Conservation (phyloP, 2,329 filamentous ascomycete species). For the Sclerotiophoma versabilis region DNA sequence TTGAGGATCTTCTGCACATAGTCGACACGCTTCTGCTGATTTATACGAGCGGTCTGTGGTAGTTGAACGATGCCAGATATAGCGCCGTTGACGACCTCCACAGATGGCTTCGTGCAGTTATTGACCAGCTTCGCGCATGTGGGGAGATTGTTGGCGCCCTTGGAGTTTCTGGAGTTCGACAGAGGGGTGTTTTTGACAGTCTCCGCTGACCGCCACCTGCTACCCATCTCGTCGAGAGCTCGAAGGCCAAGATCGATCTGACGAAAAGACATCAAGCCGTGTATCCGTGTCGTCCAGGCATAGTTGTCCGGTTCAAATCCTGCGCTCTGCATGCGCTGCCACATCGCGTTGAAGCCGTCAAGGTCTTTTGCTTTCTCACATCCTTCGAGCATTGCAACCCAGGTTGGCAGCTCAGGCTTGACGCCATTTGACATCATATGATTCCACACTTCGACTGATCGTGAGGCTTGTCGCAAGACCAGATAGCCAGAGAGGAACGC, state of each 20-base stretch:
- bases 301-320: conserved; percentile 67
- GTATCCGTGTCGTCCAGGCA: conserved; percentile 75
- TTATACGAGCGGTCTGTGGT: conserved; percentile 29
- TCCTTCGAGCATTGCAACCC: conserved; percentile 76
- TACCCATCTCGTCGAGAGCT: conserved; percentile 71
- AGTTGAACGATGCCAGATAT: conserved; percentile 66
- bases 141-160: conserved; percentile 18
- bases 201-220: conserved; percentile 60
- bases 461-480: conserved; percentile 49
- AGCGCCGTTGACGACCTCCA: conserved; percentile 73
- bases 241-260: conserved; percentile 64
- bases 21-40: conserved; percentile 52
- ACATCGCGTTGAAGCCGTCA: conserved; percentile 69
- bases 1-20: conserved; percentile 49
- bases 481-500: conserved; percentile 59
- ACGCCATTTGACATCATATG: conserved; percentile 62
- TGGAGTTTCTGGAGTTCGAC: conserved; percentile 15
- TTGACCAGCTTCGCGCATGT: conserved; percentile 36
- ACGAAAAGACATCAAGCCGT: conserved; percentile 67
- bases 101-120: conserved; percentile 64
- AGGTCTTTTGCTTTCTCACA: conserved; percentile 68
- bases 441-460: conserved; percentile 65
- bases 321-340: conserved; percentile 67
- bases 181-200: conserved; percentile 19
- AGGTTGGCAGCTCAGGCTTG: conserved; percentile 69